These are phyloP conservation scores for Blastocladiella britannica DNA, from an alignment of 192 early-diverging fungal species.

Conservation along the genomic window DNA sequence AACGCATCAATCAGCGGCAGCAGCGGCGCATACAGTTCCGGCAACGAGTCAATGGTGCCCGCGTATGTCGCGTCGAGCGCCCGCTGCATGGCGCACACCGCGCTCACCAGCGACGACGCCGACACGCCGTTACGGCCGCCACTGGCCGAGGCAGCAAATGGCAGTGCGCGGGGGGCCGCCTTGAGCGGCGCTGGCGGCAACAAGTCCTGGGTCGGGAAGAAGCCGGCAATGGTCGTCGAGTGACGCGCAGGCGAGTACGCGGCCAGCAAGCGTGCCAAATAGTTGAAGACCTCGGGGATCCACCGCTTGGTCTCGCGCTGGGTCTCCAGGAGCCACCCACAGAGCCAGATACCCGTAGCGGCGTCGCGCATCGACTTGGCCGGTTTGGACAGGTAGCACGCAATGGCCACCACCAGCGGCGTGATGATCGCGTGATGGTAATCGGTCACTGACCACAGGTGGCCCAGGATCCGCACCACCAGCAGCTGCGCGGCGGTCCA, in stretches of 20 bases:
- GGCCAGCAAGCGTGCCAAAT: conserved; percentile 13
- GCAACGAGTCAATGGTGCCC: neutral
- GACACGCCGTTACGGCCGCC: conserved; percentile 5
- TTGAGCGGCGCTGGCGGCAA: conserved; percentile 11
- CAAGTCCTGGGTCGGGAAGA: conserved; percentile 5
- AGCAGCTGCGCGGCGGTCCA: conserved; percentile 33
- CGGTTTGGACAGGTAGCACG: conserved; percentile 44
- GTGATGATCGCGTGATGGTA: conserved; percentile 67
- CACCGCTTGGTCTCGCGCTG: conserved; percentile 46
- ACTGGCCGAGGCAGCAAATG: conserved; percentile 4
- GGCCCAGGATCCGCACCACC: conserved; percentile 41
- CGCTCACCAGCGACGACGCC: conserved; percentile 16
- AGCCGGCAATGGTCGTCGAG: neutral
- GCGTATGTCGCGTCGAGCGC: conserved; percentile 14
- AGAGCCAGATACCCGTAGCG: conserved; percentile 53
- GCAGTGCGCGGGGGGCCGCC: conserved; percentile 13
- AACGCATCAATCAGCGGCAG: neutral
- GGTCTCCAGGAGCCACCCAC: conserved; percentile 45
- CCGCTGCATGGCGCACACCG: too few species aligned
- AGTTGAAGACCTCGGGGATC: conserved; percentile 53
- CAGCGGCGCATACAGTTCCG: conserved; percentile 3
- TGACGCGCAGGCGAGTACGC: conserved; percentile 9
- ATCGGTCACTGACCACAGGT: conserved; percentile 85
- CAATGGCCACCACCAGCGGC: conserved; percentile 59
- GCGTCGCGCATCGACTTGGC: conserved; percentile 36